Conservation (phyloP, 2,329 filamentous ascomycete species). For the Sphaerulina vaccinii region DNA sequence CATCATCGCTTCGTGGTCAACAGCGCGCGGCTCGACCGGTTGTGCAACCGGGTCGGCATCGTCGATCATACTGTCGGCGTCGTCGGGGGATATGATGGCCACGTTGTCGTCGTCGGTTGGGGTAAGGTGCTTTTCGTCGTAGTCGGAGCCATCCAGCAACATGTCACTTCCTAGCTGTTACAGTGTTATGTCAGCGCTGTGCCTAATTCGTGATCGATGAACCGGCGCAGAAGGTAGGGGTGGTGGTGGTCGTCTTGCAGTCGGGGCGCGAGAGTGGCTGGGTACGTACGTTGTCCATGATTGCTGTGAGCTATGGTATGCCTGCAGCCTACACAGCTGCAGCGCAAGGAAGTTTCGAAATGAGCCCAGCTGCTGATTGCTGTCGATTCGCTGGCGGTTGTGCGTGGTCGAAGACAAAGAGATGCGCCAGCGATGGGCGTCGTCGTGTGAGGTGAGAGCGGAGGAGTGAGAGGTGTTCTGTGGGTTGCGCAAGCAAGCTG, state of each 20-base stretch:
- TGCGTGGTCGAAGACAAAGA: background rate
- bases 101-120: slow-evolving; percentile 44
- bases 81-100: slow-evolving; percentile 60
- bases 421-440: slow-evolving; percentile 12
- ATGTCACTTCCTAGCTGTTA: slow-evolving; percentile 60
- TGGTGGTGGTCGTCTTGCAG: background rate
- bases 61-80: slow-evolving; percentile 55
- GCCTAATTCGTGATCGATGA: slow-evolving; percentile 19
- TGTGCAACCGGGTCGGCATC: slow-evolving; percentile 45
- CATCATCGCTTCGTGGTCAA: slow-evolving; percentile 78
- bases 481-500: background rate
- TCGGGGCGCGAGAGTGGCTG: background rate
- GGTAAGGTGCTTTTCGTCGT: slow-evolving; percentile 58
- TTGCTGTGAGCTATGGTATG: slow-evolving; percentile 2
- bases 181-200: slow-evolving; percentile 28
- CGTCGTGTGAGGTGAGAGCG: background rate
- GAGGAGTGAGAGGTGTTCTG: background rate
- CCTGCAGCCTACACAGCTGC: slow-evolving; percentile 8
- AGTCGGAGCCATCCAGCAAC: slow-evolving; percentile 59
- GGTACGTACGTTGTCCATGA: slow-evolving; percentile 13
- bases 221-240: slow-evolving; percentile 5
- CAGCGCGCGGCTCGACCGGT: slow-evolving; percentile 51
- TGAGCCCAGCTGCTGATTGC: slow-evolving; percentile 2
- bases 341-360: slow-evolving; percentile 3
- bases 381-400: background rate